A percentile compares a stretch with the other conserved stretches of the same genome.
Evolutionary conservation across 2,329 filamentous ascomycete genomes (phyloP).

Genomic region (Pseudocercospora macadamiae): DNA sequence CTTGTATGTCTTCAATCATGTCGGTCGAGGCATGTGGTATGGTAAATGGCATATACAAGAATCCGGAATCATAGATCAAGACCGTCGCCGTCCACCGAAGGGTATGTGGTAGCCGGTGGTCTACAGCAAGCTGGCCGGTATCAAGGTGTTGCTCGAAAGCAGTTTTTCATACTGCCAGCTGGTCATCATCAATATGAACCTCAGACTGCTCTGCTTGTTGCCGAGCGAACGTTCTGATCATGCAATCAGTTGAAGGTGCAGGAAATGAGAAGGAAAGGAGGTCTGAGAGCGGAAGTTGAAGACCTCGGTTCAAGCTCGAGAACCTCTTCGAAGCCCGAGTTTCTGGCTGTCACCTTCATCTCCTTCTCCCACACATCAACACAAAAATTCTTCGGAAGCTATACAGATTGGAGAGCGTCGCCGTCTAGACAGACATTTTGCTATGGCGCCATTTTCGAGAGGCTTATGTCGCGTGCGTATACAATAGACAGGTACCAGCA

Average conservation of each 20-base stretch:
- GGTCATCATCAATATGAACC: too few species aligned
- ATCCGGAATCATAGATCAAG: too few species aligned
- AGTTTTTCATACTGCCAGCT: too few species aligned
- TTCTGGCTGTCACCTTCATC: too few species aligned
- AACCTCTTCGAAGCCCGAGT: too few species aligned
- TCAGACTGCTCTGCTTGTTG: too few species aligned
- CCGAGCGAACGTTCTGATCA: neutral
- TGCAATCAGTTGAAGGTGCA: neutral
- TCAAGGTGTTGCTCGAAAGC: too few species aligned
- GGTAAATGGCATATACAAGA: too few species aligned
- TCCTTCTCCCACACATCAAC: neutral
- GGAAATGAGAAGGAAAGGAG: too few species aligned
- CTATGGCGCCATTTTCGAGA: neutral
- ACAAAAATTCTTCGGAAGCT: neutral
- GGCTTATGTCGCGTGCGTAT: neutral
- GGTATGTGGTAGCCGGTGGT: too few species aligned
- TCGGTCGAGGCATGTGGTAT: neutral
- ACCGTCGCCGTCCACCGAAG: too few species aligned
- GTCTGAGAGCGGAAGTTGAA: neutral
- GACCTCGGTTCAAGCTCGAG: neutral
- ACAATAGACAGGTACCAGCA: neutral
- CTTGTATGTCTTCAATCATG: neutral
- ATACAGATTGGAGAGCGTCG: neutral
- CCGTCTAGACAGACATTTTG: neutral
- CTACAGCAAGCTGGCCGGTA: too few species aligned